Base-by-base conservation (phyloP, 306 rosid genomes). In the Vigna hirtella region DNA sequence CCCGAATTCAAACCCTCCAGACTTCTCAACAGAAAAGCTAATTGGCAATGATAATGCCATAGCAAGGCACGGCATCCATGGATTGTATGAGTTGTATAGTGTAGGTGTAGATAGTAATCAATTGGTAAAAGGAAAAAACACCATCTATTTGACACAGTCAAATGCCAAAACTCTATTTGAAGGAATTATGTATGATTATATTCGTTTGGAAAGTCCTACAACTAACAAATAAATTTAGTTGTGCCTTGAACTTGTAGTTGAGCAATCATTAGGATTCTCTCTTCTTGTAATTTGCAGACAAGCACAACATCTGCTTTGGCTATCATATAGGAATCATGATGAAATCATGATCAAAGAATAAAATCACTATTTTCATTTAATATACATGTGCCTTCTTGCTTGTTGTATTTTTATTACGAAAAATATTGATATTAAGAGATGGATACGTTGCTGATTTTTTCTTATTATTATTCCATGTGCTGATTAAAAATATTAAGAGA, bases 31-130 rank as follows among this genome's bases (percentile, higher is more conserved):
- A 42, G 88, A 93, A 0, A 79, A 84, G 10, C 17, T 36, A 55
- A 87, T 90, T 7, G 97, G 97, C 0, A 67, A 1, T 17, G 97
- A 92, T 82, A 94, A 79, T 16, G 93, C 89, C 4, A 89, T 94
- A 34, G 90, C 98, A 11, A 90, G 98, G 61, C 98, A 94, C 42
- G 97, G 98, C 3, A 87, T 89, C 9, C 95, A 94, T 62, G 98
- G 98, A 6, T 68, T 92, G 74, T 78, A 92, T 61, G 72, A 85
- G 80, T 22, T 84, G 17, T 85, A 64, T 63, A 87, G 73, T 73
- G 26, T 90, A 32, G 18, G 16, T 11, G 49, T 92, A 12, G 26
- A 75, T 15, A 86, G 92, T 10, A 0, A 58, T 66, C 73, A 26
- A 13, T 77, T 88, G 10, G 55, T 18, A 0, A 2, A 72, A 48